phyloP scores from a whole-genome alignment of 1,284 basidiomycete species.

The Coniophora puteana region DNA sequence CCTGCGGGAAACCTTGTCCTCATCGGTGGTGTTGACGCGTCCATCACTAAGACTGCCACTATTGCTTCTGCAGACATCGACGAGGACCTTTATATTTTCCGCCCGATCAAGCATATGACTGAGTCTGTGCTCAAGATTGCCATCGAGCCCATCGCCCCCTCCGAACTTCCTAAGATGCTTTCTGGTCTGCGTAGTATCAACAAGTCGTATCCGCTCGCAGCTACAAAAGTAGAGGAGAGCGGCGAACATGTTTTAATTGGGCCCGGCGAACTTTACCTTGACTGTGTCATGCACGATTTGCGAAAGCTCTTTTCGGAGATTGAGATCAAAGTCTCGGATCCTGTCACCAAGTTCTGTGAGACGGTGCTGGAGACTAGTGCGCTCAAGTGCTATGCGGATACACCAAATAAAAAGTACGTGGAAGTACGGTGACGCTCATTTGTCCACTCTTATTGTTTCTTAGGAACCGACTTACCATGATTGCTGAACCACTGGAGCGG shows the following conservation, averaged over 20 bases:
- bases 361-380: conserved; percentile 98
- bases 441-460: conserved; percentile 3
- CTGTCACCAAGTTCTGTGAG: conserved; percentile 97
- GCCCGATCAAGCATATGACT: conserved; percentile 93
- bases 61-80: conserved; percentile 72
- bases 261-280: conserved; percentile 96
- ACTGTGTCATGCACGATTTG: conserved; percentile 96
- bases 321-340: conserved; percentile 99
- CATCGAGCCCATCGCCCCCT: conserved; percentile 96
- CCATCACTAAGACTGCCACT: conserved; percentile 94
- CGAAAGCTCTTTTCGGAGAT: conserved; percentile 93
- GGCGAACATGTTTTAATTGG: conserved; percentile 97
- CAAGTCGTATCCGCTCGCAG: conserved; percentile 93
- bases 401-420: conserved; percentile 95
- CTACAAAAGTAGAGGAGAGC: conserved; percentile 97
- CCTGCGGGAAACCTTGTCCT: conserved; percentile 93
- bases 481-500: conserved; percentile 91
- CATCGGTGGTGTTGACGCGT: conserved; percentile 90
- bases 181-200: conserved; percentile 95
- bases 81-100: conserved; percentile 91
- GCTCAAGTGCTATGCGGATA: conserved; percentile 97
- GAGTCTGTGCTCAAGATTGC: conserved; percentile 98
- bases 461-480: conserved; percentile 97
- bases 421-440: neutral
- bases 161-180: conserved; percentile 98